Conservation (phyloP, 1,284 basidiomycete genomes). For the Naganishia sp. region DNA sequence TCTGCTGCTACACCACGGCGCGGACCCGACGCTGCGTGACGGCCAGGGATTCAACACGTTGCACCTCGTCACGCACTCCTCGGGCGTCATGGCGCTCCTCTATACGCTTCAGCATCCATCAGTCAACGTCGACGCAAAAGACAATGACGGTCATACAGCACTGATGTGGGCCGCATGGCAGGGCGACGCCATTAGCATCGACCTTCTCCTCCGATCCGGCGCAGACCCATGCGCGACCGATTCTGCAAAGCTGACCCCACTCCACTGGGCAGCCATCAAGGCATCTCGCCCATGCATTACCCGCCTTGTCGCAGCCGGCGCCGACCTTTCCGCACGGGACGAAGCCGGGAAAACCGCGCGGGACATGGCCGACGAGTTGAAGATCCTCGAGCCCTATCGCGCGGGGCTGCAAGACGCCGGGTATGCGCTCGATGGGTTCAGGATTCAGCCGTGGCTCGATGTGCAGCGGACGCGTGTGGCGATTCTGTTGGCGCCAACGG, state of each 20-base stretch:
- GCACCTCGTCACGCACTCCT: slow-evolving; percentile 92
- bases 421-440: slow-evolving; percentile 41
- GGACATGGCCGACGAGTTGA: slow-evolving; percentile 93
- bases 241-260: slow-evolving; percentile 78
- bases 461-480: slow-evolving; percentile 67
- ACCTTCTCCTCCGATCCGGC: slow-evolving; percentile 83
- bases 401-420: slow-evolving; percentile 80
- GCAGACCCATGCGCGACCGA: slow-evolving; percentile 76
- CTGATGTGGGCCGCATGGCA: slow-evolving; percentile 99
- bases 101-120: slow-evolving; percentile 85
- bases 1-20: slow-evolving; percentile 80
- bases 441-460: slow-evolving; percentile 34
- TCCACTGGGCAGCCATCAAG: slow-evolving; percentile 99
- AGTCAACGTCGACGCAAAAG: slow-evolving; percentile 80
- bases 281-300: slow-evolving; percentile 84
- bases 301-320: slow-evolving; percentile 79
- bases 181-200: slow-evolving; percentile 86
- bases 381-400: slow-evolving; percentile 82
- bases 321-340: slow-evolving; percentile 78
- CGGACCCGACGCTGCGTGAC: slow-evolving; percentile 88
- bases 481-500: slow-evolving; percentile 76
- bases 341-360: slow-evolving; percentile 81
- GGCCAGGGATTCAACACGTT: slow-evolving; percentile 95
- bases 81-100: slow-evolving; percentile 87
- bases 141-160: slow-evolving; percentile 89